Conservation (phyloP, 1,284 basidiomycete species). For the Takashimella tepidaria region DNA sequence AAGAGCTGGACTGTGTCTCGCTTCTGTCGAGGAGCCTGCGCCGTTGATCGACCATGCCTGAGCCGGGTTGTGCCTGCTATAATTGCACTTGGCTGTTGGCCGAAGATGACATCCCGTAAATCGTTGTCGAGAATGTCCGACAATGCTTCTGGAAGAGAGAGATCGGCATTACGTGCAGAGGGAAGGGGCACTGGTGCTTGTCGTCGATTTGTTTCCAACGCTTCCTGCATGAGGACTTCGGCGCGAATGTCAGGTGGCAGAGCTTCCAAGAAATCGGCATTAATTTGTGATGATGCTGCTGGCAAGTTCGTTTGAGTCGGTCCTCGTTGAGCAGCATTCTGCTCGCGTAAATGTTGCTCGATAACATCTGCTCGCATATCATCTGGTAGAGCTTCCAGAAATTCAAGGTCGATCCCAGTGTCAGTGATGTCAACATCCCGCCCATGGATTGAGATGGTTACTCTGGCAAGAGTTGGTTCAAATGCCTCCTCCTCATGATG, state of each 20-base stretch:
- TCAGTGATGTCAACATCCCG: constrained; percentile 97
- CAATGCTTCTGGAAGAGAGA: constrained; percentile 58
- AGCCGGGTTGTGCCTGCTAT: background rate
- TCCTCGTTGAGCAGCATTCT: constrained; percentile 56
- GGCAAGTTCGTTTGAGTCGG: constrained; percentile 52
- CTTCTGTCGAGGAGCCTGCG: constrained; percentile 25
- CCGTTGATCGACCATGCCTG: constrained; percentile 52
- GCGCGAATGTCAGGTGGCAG: constrained; percentile 92
- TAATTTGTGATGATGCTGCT: constrained; percentile 74
- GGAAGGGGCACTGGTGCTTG: constrained; percentile 50
- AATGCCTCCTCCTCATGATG: constrained; percentile 25
- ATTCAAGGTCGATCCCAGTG: constrained; percentile 96
- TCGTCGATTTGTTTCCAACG: constrained; percentile 68
- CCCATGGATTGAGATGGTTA: constrained; percentile 85
- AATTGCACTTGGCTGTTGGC: background rate
- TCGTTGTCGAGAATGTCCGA: constrained; percentile 80
- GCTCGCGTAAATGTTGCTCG: constrained; percentile 91
- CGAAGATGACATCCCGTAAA: constrained; percentile 67
- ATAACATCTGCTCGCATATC: constrained; percentile 98
- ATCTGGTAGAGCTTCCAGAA: constrained; percentile 94
- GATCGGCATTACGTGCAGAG: background rate
- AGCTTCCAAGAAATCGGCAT: constrained; percentile 90
- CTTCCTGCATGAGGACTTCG: constrained; percentile 94
- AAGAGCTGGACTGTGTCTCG: constrained; percentile 91
- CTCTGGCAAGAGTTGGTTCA: constrained; percentile 53